Evolutionary conservation across 1,139 yeast genomes (phyloP), one percentile per base, ranked within the genome.

Genomic region (Blastobotrys elegans): DNA sequence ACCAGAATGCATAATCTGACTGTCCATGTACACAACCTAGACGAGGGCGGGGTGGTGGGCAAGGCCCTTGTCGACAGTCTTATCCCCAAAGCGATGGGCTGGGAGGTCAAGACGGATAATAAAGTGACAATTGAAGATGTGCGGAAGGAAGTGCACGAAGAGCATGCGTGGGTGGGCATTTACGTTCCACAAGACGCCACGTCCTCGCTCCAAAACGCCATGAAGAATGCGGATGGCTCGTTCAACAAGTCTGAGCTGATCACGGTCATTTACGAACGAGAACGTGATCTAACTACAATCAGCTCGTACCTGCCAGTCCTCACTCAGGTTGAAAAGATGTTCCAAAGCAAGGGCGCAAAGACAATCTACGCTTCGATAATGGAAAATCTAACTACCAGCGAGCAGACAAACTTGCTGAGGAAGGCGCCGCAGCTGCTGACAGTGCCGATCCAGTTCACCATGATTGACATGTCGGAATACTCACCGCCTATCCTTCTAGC

Each of bases 241-340:
- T 56, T 50, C 40, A 44, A 43, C 30, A 49, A 50, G 1, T 32
- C 51, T 1, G 57, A 58, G 13, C 63, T 75, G 11, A 58, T 76
- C 16, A 64, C 66, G 29, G 61, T 65, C 8, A 58, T 71, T 31
- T 80, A 72, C 56, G 82, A 78, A 59, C 68, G 77, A 1, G 84
- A 79, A 1, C 66, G 83, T 51, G 85, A 80, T 57, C 70, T 72
- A 42, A 63, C 71, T 21, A 69, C 68, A 40, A 68, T 80, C 18
- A 56, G 67, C 2, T 16, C 17, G 13, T 27, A 27, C 22, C 24
- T 39, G 16, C 75, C 77, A 1, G 62, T 73, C 29, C 50, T 77
- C 21, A 51, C 54, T n/a, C 46, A 35, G 3, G 58, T 77, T 8
- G 68, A 68, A 47, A 50, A 24, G 2, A 34, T 27, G 6, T 55